These are phyloP conservation scores for Cytospora piceae DNA, from an alignment of 2,329 filamentous ascomycete genomes.

Conservation along the genomic window DNA sequence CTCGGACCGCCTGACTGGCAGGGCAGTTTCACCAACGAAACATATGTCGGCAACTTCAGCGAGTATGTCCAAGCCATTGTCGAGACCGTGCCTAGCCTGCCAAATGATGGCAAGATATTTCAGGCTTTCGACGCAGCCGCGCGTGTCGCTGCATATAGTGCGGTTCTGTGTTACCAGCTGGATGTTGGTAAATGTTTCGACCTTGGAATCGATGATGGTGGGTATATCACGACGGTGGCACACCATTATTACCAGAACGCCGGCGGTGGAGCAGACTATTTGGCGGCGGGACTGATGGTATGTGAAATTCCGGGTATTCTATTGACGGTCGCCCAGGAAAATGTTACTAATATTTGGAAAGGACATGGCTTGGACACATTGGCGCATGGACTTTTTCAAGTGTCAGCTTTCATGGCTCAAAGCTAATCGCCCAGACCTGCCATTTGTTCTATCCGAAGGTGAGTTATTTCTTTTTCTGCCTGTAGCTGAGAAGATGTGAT, in stretches of 20 bases:
- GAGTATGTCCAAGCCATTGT: conserved; percentile 38
- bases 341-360: conserved; percentile 26
- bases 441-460: conserved; percentile 40
- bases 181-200: conserved; percentile 38
- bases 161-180: conserved; percentile 34
- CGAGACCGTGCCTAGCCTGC: conserved; percentile 33
- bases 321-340: background rate
- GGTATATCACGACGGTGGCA: conserved; percentile 40
- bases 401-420: conserved; percentile 38
- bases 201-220: conserved; percentile 39
- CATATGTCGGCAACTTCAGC: conserved; percentile 42
- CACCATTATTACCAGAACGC: conserved; percentile 43
- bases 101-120: conserved; percentile 36
- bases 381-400: conserved; percentile 34
- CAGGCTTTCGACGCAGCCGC: conserved; percentile 41
- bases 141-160: conserved; percentile 33
- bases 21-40: conserved; percentile 38
- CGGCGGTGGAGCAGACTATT: conserved; percentile 31
- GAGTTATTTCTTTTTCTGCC: background rate
- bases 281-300: background rate
- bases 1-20: conserved; percentile 40
- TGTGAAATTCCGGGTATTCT: background rate
- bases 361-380: conserved; percentile 24
- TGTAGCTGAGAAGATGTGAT: too few relatives aligned
- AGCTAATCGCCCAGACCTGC: conserved; percentile 37